Percentiles rank a stretch among this genome's conserved stretches.
phyloP scores from a whole-genome alignment of 208 protist species.

The Acanthamoeba quina region DNA sequence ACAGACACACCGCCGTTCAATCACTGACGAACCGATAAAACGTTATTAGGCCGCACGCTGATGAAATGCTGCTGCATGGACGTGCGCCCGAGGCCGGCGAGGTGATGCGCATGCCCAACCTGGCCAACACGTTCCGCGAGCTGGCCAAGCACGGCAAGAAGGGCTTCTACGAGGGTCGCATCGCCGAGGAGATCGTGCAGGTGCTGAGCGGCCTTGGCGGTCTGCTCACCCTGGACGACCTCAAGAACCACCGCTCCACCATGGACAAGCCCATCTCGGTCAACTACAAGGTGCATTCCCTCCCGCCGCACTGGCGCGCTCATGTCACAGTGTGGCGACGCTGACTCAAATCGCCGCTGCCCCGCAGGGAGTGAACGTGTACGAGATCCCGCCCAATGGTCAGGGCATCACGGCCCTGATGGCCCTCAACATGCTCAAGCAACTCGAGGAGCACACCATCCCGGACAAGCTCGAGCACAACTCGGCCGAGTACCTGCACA shows the following conservation, averaged over 20 bases:
- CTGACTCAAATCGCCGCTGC: not conserved
- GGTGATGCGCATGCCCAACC: slow-evolving; percentile 81
- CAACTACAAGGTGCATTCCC: slow-evolving; percentile 74
- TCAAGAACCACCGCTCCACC: slow-evolving; percentile 79
- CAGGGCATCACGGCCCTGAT: slow-evolving; percentile 89
- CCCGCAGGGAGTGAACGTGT: slow-evolving; percentile 76
- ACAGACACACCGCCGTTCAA: not conserved
- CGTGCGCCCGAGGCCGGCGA: slow-evolving; percentile 80
- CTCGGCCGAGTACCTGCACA: slow-evolving; percentile 84
- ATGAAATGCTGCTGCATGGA: slow-evolving; percentile 72
- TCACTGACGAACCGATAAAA: not conserved
- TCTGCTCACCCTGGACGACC: slow-evolving; percentile 82
- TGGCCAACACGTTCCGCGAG: slow-evolving; percentile 83
- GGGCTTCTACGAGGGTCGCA: slow-evolving; percentile 83
- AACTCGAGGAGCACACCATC: slow-evolving; percentile 24
- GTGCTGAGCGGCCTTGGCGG: slow-evolving; percentile 77
- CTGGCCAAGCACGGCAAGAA: slow-evolving; percentile 84
- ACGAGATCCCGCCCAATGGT: slow-evolving; percentile 89
- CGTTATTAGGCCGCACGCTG: not conserved
- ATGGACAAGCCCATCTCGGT: slow-evolving; percentile 75
- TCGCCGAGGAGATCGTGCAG: slow-evolving; percentile 86
- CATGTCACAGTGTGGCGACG: not conserved
- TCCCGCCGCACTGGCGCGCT: not conserved
- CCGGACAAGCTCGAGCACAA: slow-evolving; percentile 70
- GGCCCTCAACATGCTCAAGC: slow-evolving; percentile 85